Conservation (phyloP, 139 green algal species). For the Chlorella vulgaris region DNA sequence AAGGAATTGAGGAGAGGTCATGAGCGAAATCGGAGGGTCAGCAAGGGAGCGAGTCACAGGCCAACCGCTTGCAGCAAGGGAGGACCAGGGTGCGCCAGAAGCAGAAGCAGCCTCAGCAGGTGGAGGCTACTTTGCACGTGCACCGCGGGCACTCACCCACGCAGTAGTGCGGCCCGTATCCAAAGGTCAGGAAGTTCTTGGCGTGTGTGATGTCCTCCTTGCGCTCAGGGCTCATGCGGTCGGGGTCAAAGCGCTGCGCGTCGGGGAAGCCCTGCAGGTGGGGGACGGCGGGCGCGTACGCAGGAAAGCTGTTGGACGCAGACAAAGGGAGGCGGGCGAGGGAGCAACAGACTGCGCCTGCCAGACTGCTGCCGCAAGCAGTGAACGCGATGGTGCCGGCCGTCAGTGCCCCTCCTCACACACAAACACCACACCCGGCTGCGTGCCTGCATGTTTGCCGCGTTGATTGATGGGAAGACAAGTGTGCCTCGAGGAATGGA, state of each 20-base stretch:
- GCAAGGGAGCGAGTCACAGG: no score
- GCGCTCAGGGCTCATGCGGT: slow-evolving; percentile 79
- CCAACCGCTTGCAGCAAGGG: background rate
- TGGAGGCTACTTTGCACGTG: background rate
- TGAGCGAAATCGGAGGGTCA: no score
- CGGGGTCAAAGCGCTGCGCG: slow-evolving; percentile 78
- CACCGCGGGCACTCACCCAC: slow-evolving; percentile 58
- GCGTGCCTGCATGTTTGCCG: slow-evolving; percentile 57
- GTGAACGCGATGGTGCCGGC: no score
- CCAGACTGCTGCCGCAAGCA: no score
- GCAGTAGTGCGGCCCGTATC: slow-evolving; percentile 86
- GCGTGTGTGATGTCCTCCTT: slow-evolving; percentile 77
- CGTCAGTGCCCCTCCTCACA: no score
- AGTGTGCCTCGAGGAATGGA: slow-evolving; percentile 73
- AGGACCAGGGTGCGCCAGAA: background rate
- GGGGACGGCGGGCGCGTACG: background rate
- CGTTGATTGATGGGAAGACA: slow-evolving; percentile 77
- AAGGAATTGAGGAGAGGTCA: no score
- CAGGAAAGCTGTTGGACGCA: background rate
- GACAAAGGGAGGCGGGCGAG: background rate
- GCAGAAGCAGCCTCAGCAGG: background rate
- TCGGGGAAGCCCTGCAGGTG: slow-evolving; percentile 69
- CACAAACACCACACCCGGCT: no score
- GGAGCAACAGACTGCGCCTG: background rate
- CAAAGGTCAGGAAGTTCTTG: slow-evolving; percentile 86